Base-by-base conservation (phyloP, 2,329 filamentous ascomycete species). In the Sporothrix phasma region DNA sequence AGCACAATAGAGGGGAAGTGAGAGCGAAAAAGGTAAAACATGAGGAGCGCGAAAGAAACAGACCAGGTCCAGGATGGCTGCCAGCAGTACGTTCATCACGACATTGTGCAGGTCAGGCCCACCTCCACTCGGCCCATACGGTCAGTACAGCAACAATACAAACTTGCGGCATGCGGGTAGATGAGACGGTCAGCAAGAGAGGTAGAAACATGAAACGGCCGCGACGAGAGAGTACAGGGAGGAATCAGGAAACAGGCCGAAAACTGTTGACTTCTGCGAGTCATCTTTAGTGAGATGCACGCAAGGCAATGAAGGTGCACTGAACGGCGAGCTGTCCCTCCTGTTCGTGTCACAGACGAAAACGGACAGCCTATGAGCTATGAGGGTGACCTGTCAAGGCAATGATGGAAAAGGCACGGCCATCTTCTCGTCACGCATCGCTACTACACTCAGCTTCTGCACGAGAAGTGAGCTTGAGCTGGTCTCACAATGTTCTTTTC, bases 261-360 rank as follows among this genome's bases (percentile, higher is more conserved):
- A 22, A 10, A 31, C 19, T 24, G 31, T 39, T n/a, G n/a, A 15
- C n/a, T 58, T 5, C 54, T 58, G 54, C 54, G 15, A 26, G 37
- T 58, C 54, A 58, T 58, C 22, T 26, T 58, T 24, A n/a, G 37
- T 58, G 54, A 41, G 53, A 58, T 58, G 54, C 3, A 39, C 51
- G 39, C 10, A 39, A 8, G 17, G n/a, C n/a, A 34, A 24, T 11
- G 5, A 37, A 15, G 34, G 31, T 37, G 37, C 22, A 26, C 37
- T 10, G 15, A 26, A 43, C 37, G 22, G 37, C 37, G 22, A 58
- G 4, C 1, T 51, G 26, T 8, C 15, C 5, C 47, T 51, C 24
- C 11, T n/a, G 5, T 26, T 41, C 41, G 13, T 13, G 11, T 26
- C 34, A 41, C 22, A 3, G 22, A 58, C 53, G 19, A 41, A 26